These are phyloP conservation scores for Chernovozyma sophiae-reginae DNA, from an alignment of 1,139 yeast species.

Conservation along the genomic window DNA sequence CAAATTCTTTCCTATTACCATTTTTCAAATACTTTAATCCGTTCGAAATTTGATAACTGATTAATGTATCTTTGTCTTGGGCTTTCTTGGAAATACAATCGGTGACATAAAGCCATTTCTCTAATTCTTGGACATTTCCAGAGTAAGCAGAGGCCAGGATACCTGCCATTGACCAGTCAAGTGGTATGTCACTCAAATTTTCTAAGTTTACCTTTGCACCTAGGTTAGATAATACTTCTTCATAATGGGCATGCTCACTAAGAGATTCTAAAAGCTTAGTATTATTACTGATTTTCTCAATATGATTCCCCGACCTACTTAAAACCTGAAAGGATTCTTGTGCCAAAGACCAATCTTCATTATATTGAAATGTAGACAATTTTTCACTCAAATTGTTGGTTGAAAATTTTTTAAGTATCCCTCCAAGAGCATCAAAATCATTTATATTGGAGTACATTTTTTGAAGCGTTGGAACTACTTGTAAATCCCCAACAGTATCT, in stretches of 20 bases:
- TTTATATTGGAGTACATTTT: slow-evolving; percentile 81
- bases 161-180: slow-evolving; percentile 64
- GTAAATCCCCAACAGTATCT: slow-evolving; percentile 25
- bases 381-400: slow-evolving; percentile 67
- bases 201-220: slow-evolving; percentile 24
- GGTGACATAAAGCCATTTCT: slow-evolving; percentile 50
- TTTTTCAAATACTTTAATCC: slow-evolving; percentile 45
- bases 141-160: slow-evolving; percentile 69
- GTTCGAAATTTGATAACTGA: slow-evolving; percentile 63
- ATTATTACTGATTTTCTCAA: slow-evolving; percentile 25
- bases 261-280: slow-evolving; percentile 37
- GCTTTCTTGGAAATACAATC: slow-evolving; percentile 26
- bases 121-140: slow-evolving; percentile 50
- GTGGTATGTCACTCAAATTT: slow-evolving; percentile 25
- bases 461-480: slow-evolving; percentile 55
- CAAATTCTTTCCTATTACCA: slow-evolving; percentile 25
- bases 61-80: slow-evolving; percentile 51
- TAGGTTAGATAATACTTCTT: slow-evolving; percentile 36
- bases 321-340: slow-evolving; percentile 79
- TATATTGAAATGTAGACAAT: slow-evolving; percentile 74
- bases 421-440: slow-evolving; percentile 88
- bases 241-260: slow-evolving; percentile 40
- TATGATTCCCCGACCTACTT: slow-evolving; percentile 37
- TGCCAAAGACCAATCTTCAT: slow-evolving; percentile 84
- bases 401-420: slow-evolving; percentile 72